Conservation (phyloP, 2,329 filamentous ascomycete genomes). For the Aureobasidium sp. region DNA sequence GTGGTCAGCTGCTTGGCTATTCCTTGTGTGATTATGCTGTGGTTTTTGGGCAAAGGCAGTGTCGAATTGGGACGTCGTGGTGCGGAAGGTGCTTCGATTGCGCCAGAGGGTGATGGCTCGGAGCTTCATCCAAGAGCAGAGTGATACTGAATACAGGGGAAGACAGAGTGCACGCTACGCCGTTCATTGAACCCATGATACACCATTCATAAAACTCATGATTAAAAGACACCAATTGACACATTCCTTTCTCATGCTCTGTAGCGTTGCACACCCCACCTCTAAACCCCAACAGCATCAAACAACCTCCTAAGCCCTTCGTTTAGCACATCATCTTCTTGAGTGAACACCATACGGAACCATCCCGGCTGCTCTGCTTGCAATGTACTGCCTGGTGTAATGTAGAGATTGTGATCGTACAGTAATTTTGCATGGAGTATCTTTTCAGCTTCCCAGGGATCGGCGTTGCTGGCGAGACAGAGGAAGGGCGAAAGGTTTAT, state of each 20-base stretch:
- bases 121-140: not conserved
- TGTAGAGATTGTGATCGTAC: conserved; percentile 40
- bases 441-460: conserved; percentile 37
- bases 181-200: too few relatives aligned
- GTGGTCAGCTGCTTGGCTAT: conserved; percentile 59
- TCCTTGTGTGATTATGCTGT: conserved; percentile 62
- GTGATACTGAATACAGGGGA: too few relatives aligned
- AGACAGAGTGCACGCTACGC: too few relatives aligned
- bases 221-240: too few relatives aligned
- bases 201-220: too few relatives aligned
- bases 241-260: too few relatives aligned
- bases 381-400: conserved; percentile 45
- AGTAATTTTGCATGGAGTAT: conserved; percentile 39
- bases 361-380: conserved; percentile 42
- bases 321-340: conserved; percentile 30
- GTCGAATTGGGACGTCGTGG: not conserved
- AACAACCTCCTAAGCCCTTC: conserved; percentile 32
- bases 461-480: conserved; percentile 16
- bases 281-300: conserved; percentile 8
- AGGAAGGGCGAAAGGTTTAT: conserved; percentile 26
- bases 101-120: not conserved
- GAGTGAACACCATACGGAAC: conserved; percentile 49
- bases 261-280: not conserved
- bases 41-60: conserved; percentile 36
- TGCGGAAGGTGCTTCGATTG: not conserved